Evolutionary conservation across 805 yeast species (phyloP).

Genomic region (Wickerhamomyces ciferrii): DNA sequence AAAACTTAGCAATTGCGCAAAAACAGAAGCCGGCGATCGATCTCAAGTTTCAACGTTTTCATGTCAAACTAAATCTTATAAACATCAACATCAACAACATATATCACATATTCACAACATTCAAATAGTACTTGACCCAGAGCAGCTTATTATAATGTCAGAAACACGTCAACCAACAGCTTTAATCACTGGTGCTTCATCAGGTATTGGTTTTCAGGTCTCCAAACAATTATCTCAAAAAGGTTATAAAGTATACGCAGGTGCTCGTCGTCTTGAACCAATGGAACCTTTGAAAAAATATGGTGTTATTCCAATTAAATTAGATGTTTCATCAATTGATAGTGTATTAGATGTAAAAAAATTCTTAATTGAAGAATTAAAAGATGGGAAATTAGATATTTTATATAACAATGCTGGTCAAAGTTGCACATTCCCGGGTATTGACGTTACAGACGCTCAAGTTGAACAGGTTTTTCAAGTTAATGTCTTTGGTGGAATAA

Average conservation of each 20-base stretch:
- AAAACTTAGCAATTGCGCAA: too few species aligned
- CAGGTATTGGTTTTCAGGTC: slow-evolving; percentile 49
- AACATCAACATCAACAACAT: too few species aligned
- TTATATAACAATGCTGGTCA: slow-evolving; percentile 76
- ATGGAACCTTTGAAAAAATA: slow-evolving; percentile 44
- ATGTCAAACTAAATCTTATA: too few species aligned
- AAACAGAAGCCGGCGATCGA: too few species aligned
- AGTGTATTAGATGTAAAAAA: slow-evolving; percentile 40
- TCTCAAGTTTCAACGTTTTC: too few species aligned
- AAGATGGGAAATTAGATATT: slow-evolving; percentile 49
- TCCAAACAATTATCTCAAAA: slow-evolving; percentile 43
- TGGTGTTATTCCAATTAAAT: slow-evolving; percentile 37
- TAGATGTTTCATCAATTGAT: slow-evolving; percentile 54
- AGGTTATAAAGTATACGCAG: slow-evolving; percentile 63
- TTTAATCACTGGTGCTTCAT: slow-evolving; percentile 49
- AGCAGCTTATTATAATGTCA: neutral
- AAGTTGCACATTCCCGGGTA: slow-evolving; percentile 66
- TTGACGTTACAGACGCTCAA: slow-evolving; percentile 56
- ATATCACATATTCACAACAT: too few species aligned
- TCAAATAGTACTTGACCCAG: too few species aligned
- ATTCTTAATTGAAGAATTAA: slow-evolving; percentile 31
- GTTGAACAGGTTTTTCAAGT: slow-evolving; percentile 51
- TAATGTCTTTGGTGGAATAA: slow-evolving; percentile 66
- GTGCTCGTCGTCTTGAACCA: slow-evolving; percentile 62
- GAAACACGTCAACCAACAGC: slow-evolving; percentile 25